Percentiles rank a stretch among this genome's conserved stretches.
These are phyloP conservation scores for Babesia ovata DNA, from an alignment of 169 alveolate genomes.

Conservation along the genomic window DNA sequence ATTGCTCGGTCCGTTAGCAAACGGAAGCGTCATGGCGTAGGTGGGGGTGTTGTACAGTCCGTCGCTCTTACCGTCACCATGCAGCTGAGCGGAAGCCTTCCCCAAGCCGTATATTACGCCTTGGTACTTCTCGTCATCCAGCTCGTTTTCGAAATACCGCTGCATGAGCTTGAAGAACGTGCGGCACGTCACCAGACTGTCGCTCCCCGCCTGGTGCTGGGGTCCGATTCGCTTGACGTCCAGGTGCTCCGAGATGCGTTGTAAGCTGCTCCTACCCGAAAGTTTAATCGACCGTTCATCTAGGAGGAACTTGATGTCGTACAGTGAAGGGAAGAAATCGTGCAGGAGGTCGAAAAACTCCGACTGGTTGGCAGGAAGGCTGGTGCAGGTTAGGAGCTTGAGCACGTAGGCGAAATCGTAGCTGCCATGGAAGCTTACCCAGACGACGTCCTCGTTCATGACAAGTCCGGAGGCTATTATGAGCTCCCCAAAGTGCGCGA, in stretches of 20 bases:
- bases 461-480: conserved; percentile 93
- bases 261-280: conserved; percentile 82
- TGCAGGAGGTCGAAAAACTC: conserved; percentile 88
- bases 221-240: conserved; percentile 93
- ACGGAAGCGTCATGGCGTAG: conserved; percentile 21
- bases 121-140: conserved; percentile 82
- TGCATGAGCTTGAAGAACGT: conserved; percentile 91
- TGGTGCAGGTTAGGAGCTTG: conserved; percentile 87
- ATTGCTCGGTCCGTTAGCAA: not conserved
- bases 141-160: conserved; percentile 80
- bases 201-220: conserved; percentile 99
- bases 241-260: conserved; percentile 84
- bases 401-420: conserved; percentile 97
- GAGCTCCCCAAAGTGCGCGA: conserved; percentile 93
- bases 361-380: conserved; percentile 91
- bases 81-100: conserved; percentile 57
- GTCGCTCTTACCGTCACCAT: conserved; percentile 33
- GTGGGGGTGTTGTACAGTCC: conserved; percentile 32
- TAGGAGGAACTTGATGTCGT: conserved; percentile 92
- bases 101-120: conserved; percentile 88
- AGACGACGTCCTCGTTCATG: conserved; percentile 94
- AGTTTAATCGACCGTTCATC: conserved; percentile 84
- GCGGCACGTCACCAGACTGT: conserved; percentile 92
- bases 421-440: conserved; percentile 98
- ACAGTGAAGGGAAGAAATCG: conserved; percentile 93